Conservation (phyloP, 176 grass and related monocot species). For the Phoenix roebelenii region DNA sequence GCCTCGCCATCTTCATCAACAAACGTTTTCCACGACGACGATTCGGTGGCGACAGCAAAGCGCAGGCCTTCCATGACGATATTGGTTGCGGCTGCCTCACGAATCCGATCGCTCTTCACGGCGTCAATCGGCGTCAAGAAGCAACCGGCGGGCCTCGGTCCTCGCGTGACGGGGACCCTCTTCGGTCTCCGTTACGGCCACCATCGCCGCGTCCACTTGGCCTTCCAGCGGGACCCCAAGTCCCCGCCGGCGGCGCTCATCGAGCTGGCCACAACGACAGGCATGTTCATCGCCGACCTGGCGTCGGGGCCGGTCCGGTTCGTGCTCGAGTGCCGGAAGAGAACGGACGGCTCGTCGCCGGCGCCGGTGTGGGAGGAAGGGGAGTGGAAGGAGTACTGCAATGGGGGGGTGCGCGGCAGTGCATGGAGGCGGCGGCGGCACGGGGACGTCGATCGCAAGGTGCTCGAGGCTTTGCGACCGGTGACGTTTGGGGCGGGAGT, state of each 20-base stretch:
- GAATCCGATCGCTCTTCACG: too few species aligned
- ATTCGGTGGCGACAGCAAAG: too few species aligned
- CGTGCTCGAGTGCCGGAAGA: slow-evolving; percentile 8
- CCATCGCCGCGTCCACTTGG: slow-evolving; percentile 6
- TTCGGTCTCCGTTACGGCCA: neutral
- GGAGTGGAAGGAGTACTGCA: slow-evolving; percentile 13
- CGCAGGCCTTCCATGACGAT: too few species aligned
- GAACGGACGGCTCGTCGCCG: neutral
- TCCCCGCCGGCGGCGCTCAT: slow-evolving; percentile 7
- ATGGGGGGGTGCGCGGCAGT: neutral
- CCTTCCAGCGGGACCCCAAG: slow-evolving; percentile 12
- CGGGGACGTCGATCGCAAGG: slow-evolving; percentile 1
- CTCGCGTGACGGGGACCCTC: slow-evolving; percentile 4
- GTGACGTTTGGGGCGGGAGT: slow-evolving; percentile 13
- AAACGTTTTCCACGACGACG: too few species aligned
- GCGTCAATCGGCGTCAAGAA: too few species aligned
- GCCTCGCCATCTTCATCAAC: too few species aligned
- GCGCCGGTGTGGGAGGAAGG: slow-evolving; percentile 11
- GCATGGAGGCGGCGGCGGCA: neutral
- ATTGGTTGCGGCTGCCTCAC: too few species aligned
- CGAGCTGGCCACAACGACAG: slow-evolving; percentile 9
- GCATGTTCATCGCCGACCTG: neutral
- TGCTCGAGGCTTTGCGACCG: slow-evolving; percentile 2
- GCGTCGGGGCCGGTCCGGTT: slow-evolving; percentile 5
- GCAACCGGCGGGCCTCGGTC: too few species aligned